Base-by-base conservation (phyloP, 768 basidiomycete species). In the Mrakia frigida region DNA sequence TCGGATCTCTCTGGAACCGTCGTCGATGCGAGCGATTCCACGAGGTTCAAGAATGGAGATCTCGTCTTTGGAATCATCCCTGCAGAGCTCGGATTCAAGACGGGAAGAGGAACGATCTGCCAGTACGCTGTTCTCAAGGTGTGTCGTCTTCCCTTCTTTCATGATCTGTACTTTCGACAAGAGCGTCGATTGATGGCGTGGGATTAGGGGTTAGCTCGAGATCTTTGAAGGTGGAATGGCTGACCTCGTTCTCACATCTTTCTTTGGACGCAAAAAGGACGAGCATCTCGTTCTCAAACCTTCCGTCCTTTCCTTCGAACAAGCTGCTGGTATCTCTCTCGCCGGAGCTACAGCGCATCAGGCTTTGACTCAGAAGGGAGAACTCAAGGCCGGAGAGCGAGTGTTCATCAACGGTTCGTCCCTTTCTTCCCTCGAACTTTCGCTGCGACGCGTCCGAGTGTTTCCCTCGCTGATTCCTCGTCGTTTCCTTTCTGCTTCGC, bases 401-500 rank as follows among this genome's bases (percentile, higher is more conserved):
- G 68, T 75, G 31, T 75, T 75, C 68, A 75, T 75, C 59, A 70
- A 75, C 68, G 74, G 74, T 73, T 9, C 25, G 72, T 73, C 25
- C 23, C 16, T 33, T 25, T 56, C 23, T 14, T 31, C 28, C 23
- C 14, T 31, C 35, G 23, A n/a, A n/a, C 41, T 21, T 61, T 61
- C 59, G 5, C 60, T 35, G 35, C 25, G 61, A 31, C 16, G 59
- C 59, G 31, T 60, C 59, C 14, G 46, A 61, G 13, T 3, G 4
- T 61, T 9, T 31, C 33, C 3, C n/a, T 35, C 9, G 60, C 60
- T n/a, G 43, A 70, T 21, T 43, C 3, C 37, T 7, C n/a, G 50
- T 21, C 31, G 16, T 14, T 23, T n/a, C 28, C 7, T 33, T 33
- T 9, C 13, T 56, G 50, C 23, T 37, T 31, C 5, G n/a, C 60